Evolutionary conservation across 495 filamentous ascomycete genomes (phyloP), one percentile per base, ranked within the genome.

Genomic region (Geopyxis carbonaria): DNA sequence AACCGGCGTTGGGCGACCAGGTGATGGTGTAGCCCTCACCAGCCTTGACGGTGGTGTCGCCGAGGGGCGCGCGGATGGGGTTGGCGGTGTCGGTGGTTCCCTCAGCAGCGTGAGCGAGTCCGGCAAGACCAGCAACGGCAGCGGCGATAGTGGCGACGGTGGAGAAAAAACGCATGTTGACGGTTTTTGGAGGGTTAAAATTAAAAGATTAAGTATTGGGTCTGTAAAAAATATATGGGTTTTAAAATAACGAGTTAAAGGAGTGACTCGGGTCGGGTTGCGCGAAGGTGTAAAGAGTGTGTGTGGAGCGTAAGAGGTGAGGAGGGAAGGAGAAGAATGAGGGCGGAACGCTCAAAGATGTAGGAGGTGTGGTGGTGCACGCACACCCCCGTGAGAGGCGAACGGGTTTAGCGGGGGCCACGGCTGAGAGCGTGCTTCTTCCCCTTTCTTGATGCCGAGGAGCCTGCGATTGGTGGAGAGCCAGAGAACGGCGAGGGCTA

Each of bases 11-110:
- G 2, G 40, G 40, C 2, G n/a, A 10, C 40, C 40, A 43, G 10
- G 24, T 22, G 14, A 43, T 36, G 40, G 30, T 43, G 40, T 25
- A 34, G 1, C 10, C 7, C 2, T 13, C 23, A 6, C 40, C 40
- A 22, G 40, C 31, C 8, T 34, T 43, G 30, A 43, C 4, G 11
- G 14, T 14, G 1, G 21, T 14, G n/a, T 13, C 10, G n/a, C 31
- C 3, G 22, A 27, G 9, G 13, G 40, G 40, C 5, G 40, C 40
- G 40, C n/a, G 19, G 40, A 43, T 25, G 30, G 40, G 30, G 40
- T 43, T 43, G 18, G 18, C 31, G 3, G 6, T 8, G 16, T 16
- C 15, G 25, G 38, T 32, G 38, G 27, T 33, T 11, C 4, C 15
- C 7, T 32, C 38, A 22, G 16, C 22, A 22, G 22, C 29, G 38